phyloP scores from a whole-genome alignment of 495 filamentous ascomycete species.

The Astrothelium macrocarpum region DNA sequence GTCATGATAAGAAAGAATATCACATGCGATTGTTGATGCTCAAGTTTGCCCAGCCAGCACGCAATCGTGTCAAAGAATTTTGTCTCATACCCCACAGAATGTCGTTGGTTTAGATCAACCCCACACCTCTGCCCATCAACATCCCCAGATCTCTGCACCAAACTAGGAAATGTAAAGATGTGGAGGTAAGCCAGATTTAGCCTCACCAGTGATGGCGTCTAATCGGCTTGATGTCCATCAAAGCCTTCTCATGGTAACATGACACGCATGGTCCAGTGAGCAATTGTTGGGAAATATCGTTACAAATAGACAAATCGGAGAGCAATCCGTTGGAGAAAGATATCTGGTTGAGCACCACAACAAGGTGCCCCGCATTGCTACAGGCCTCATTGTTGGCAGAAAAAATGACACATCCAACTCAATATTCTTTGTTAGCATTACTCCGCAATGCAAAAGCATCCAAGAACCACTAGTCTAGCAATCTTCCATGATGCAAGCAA shows the following conservation, averaged over 20 bases:
- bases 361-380: too few species aligned
- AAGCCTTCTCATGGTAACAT: neutral
- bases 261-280: neutral
- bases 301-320: too few species aligned
- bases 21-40: neutral
- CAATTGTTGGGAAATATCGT: neutral
- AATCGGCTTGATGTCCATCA: neutral
- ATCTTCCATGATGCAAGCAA: too few species aligned
- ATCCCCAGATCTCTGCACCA: neutral
- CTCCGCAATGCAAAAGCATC: too few species aligned
- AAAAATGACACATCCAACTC: too few species aligned
- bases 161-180: neutral
- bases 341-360: too few species aligned
- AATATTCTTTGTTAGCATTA: too few species aligned
- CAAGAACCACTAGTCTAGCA: too few species aligned
- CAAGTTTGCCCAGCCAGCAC: neutral
- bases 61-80: neutral
- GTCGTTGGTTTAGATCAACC: neutral
- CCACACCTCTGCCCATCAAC: neutral
- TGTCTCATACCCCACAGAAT: neutral
- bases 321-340: too few species aligned
- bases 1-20: too few species aligned
- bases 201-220: neutral
- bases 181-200: neutral
- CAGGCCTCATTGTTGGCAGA: too few species aligned